phyloP scores from a whole-genome alignment of 116 monocot species.

The Iris pallida region DNA sequence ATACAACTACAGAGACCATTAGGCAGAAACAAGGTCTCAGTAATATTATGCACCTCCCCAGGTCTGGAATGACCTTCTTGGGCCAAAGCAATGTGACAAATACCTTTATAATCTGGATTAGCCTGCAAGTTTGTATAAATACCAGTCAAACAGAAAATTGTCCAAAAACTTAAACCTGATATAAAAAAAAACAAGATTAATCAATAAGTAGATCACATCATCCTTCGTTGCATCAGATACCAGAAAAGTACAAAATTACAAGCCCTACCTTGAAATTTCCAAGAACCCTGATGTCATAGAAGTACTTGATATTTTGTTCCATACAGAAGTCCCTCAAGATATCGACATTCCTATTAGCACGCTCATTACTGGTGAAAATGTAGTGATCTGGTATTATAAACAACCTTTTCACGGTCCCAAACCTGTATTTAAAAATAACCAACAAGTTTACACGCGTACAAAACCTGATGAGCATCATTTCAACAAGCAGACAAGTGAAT shows the following conservation, averaged over 20 bases:
- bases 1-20: neutral
- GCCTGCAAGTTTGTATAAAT: slow-evolving; percentile 22
- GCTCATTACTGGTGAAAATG: slow-evolving; percentile 92
- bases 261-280: slow-evolving; percentile 80
- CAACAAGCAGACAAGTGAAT: no score
- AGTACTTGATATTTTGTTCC: slow-evolving; percentile 95
- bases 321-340: slow-evolving; percentile 86
- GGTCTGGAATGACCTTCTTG: slow-evolving; percentile 99
- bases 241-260: slow-evolving; percentile 2
- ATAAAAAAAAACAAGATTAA: no score
- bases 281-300: slow-evolving; percentile 94
- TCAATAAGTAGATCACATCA: no score
- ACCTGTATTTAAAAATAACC: slow-evolving; percentile 43
- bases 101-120: slow-evolving; percentile 98
- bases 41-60: slow-evolving; percentile 62
- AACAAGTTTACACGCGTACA: no score
- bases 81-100: slow-evolving; percentile 94
- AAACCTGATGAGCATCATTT: no score
- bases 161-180: no score
- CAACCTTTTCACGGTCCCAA: slow-evolving; percentile 94
- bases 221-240: slow-evolving; percentile 13
- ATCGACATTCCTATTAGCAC: slow-evolving; percentile 98
- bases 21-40: no score
- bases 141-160: no score
- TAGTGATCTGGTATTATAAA: slow-evolving; percentile 98